Evolutionary conservation across 352 stramenopile species (phyloP), one percentile per base, ranked within the genome.

Genomic region (Globisporangium nodosum): DNA sequence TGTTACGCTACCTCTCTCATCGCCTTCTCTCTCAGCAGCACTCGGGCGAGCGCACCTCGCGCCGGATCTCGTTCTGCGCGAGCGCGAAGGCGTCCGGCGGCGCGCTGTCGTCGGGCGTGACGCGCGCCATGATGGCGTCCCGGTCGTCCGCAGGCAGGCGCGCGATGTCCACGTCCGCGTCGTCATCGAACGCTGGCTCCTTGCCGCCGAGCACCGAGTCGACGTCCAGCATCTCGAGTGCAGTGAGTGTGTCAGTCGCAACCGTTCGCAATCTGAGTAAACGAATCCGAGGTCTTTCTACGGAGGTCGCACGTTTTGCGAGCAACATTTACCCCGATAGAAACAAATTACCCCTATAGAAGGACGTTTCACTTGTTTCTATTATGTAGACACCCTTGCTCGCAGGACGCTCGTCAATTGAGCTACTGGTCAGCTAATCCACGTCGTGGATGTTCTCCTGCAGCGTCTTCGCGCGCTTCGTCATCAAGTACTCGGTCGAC

Each of bases 61-160:
- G 82, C 1, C 82, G 82, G 63, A 92, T 90, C 58, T 92, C 82
- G 56, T 90, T 92, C 63, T 92, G 82, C 15, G 79, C 75, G 15
- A 92, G 71, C 21, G 79, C 68, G 56, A 88, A 92, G 0, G 82
- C 80, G 54, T 90, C 82, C 2, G 78, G 62, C 51, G 81, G 83
- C 20, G 67, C 58, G 55, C 75, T 89, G 55, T 90, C 76, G 59
- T 90, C 78, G 9, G 81, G 78, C 21, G 71, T 77, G 56, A 91
- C 78, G 30, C 81, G 78, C 24, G 73, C 65, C 60, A 92, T 59
- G 60, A 92, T 90, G 40, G 81, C 79, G 15, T 93, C 81, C 39
- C 78, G 81, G 54, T 92, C 81, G 9, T 60, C 57, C 16, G 67
- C 63, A n/a, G 81, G 58, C 27, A 94, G 63, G 21, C 80, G 69